Evolutionary conservation across 75 land plant species (phyloP).

Genomic region (Azolla pinnata): DNA sequence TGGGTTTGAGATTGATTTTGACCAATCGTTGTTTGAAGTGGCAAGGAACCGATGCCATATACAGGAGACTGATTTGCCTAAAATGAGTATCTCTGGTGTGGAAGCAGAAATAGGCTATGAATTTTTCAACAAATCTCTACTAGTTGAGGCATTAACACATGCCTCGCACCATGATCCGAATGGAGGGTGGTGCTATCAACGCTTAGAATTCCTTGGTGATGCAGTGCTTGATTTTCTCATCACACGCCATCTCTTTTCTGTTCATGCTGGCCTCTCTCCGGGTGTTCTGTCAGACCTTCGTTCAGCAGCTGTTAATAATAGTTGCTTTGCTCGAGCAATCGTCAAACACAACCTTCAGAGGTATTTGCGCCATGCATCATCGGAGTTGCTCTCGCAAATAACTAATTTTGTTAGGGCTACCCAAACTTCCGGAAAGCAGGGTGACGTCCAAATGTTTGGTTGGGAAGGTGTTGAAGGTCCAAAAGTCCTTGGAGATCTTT

Average conservation of each 20-base stretch:
- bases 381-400: slow-evolving; percentile 46
- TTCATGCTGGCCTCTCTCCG: slow-evolving; percentile 53
- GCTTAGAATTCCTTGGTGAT: slow-evolving; percentile 95
- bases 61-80: slow-evolving; percentile 23
- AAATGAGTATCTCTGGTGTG: slow-evolving; percentile 31
- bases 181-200: slow-evolving; percentile 70
- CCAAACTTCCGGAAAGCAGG: slow-evolving; percentile 11
- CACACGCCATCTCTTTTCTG: slow-evolving; percentile 52
- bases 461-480: slow-evolving; percentile 56
- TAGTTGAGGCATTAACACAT: slow-evolving; percentile 88
- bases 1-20: slow-evolving; percentile 47
- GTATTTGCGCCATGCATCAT: slow-evolving; percentile 66
- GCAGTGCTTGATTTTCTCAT: slow-evolving; percentile 79
- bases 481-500: slow-evolving; percentile 86
- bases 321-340: slow-evolving; percentile 75
- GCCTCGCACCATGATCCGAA: slow-evolving; percentile 49
- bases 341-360: slow-evolving; percentile 59
- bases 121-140: slow-evolving; percentile 53
- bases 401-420: slow-evolving; percentile 36
- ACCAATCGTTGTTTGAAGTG: slow-evolving; percentile 24
- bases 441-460: slow-evolving; percentile 35
- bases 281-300: slow-evolving; percentile 84
- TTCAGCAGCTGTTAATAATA: slow-evolving; percentile 91
- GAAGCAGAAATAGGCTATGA: slow-evolving; percentile 58
- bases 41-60: slow-evolving; percentile 32